Evolutionary conservation across 2,329 filamentous ascomycete species (phyloP).

Genomic region (Penicillium sp.): DNA sequence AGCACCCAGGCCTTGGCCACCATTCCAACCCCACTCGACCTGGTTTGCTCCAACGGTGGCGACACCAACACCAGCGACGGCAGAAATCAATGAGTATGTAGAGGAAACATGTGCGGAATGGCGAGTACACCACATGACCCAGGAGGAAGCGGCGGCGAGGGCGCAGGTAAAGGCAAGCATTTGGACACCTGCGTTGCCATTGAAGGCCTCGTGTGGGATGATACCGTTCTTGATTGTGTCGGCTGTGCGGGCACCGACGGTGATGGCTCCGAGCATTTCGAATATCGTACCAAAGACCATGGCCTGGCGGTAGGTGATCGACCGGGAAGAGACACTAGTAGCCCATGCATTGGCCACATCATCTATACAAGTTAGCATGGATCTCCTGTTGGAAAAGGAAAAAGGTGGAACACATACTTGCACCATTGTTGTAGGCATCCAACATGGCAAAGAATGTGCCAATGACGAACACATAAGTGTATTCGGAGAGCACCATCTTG

Average conservation of each 20-base stretch:
- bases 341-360: slow-evolving; percentile 87
- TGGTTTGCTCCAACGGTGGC: slow-evolving; percentile 65
- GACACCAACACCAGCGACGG: slow-evolving; percentile 71
- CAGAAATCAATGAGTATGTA: slow-evolving; percentile 72
- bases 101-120: slow-evolving; percentile 75
- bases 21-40: slow-evolving; percentile 73
- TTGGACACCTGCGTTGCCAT: slow-evolving; percentile 66
- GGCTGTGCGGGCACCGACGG: slow-evolving; percentile 71
- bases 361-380: slow-evolving; percentile 41
- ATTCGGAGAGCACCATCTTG: slow-evolving; percentile 65
- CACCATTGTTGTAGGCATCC: slow-evolving; percentile 79
- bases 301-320: slow-evolving; percentile 46
- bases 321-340: slow-evolving; percentile 78
- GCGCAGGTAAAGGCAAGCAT: slow-evolving; percentile 59
- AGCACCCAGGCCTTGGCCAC: slow-evolving; percentile 69
- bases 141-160: slow-evolving; percentile 50
- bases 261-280: slow-evolving; percentile 70
- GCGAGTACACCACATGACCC: slow-evolving; percentile 81
- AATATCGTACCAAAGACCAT: slow-evolving; percentile 64
- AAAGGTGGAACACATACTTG: slow-evolving; percentile 60
- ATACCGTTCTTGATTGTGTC: slow-evolving; percentile 82
- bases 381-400: background rate
- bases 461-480: slow-evolving; percentile 74
- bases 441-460: slow-evolving; percentile 77
- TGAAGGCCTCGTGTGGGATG: slow-evolving; percentile 65